phyloP scores from a whole-genome alignment of 2,329 filamentous ascomycete species.

The Fusarium udum region DNA sequence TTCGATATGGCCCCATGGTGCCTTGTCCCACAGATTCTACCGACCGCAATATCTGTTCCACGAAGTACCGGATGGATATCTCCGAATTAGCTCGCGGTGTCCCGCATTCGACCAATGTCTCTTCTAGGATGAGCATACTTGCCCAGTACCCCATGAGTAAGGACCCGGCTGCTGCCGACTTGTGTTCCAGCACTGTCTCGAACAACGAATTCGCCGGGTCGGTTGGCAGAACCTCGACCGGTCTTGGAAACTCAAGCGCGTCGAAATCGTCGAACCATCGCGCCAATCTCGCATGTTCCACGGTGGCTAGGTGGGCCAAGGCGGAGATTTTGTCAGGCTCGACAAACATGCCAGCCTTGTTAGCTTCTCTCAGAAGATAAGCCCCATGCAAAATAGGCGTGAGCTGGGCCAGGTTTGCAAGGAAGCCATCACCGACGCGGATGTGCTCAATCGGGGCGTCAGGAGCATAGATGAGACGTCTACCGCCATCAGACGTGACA shows the following conservation, averaged over 20 bases:
- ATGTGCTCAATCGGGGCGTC: slow-evolving; percentile 37
- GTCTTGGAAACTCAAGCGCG: slow-evolving; percentile 34
- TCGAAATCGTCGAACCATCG: slow-evolving; percentile 48
- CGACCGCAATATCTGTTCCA: slow-evolving; percentile 49
- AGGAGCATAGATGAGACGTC: slow-evolving; percentile 41
- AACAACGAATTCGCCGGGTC: slow-evolving; percentile 47
- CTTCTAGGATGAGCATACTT: slow-evolving; percentile 53
- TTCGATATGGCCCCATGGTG: slow-evolving; percentile 51
- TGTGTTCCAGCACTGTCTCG: slow-evolving; percentile 46
- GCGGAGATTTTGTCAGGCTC: slow-evolving; percentile 44
- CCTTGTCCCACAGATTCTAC: slow-evolving; percentile 51
- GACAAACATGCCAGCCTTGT: slow-evolving; percentile 42
- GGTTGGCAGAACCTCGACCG: slow-evolving; percentile 42
- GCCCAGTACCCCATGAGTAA: slow-evolving; percentile 52
- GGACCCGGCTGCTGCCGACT: slow-evolving; percentile 47
- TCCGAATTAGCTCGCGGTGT: slow-evolving; percentile 39
- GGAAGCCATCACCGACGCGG: slow-evolving; percentile 47
- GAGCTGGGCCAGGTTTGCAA: slow-evolving; percentile 48
- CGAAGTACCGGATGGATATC: slow-evolving; percentile 41
- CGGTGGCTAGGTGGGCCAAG: slow-evolving; percentile 42
- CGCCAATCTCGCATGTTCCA: slow-evolving; percentile 44
- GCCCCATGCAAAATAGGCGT: slow-evolving; percentile 47
- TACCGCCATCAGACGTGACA: slow-evolving; percentile 43
- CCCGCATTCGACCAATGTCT: slow-evolving; percentile 48
- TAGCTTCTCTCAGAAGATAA: slow-evolving; percentile 47